Percentiles rank a stretch among this genome's conserved stretches.
Conservation (phyloP, 805 yeast species). For the Ogataea thermomethanolica region DNA sequence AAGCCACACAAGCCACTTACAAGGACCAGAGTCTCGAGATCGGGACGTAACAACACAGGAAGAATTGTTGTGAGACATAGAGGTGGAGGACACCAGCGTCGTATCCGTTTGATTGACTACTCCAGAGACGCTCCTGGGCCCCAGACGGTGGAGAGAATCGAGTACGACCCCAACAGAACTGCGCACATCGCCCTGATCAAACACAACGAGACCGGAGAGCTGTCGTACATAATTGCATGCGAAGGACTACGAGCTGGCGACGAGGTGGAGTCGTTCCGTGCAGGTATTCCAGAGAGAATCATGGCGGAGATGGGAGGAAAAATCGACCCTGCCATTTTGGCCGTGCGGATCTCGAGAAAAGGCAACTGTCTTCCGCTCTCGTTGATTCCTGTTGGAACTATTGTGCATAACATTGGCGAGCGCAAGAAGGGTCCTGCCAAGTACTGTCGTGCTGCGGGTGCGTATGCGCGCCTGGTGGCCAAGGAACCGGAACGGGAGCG, state of each 20-base stretch:
- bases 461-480: constrained; percentile 83
- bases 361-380: constrained; percentile 93
- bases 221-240: constrained; percentile 83
- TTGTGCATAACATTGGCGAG: constrained; percentile 83
- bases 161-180: constrained; percentile 92
- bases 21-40: constrained; percentile 60
- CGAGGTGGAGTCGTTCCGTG: constrained; percentile 79
- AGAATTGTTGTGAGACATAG: constrained; percentile 87
- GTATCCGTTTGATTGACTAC: constrained; percentile 81
- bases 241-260: constrained; percentile 95
- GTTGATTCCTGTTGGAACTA: constrained; percentile 93
- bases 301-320: constrained; percentile 84
- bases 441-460: constrained; percentile 91
- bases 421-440: constrained; percentile 75
- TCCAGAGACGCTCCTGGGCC: constrained; percentile 63
- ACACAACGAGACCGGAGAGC: constrained; percentile 55
- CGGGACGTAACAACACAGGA: constrained; percentile 91
- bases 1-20: constrained; percentile 77
- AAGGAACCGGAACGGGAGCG: constrained; percentile 66
- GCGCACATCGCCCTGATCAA: constrained; percentile 87
- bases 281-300: constrained; percentile 78
- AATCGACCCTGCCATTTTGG: constrained; percentile 85
- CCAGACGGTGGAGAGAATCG: constrained; percentile 81
- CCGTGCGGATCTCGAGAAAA: constrained; percentile 81
- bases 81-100: constrained; percentile 94